Conservation (phyloP, 306 rosid species). For the Biancaea sappan region DNA sequence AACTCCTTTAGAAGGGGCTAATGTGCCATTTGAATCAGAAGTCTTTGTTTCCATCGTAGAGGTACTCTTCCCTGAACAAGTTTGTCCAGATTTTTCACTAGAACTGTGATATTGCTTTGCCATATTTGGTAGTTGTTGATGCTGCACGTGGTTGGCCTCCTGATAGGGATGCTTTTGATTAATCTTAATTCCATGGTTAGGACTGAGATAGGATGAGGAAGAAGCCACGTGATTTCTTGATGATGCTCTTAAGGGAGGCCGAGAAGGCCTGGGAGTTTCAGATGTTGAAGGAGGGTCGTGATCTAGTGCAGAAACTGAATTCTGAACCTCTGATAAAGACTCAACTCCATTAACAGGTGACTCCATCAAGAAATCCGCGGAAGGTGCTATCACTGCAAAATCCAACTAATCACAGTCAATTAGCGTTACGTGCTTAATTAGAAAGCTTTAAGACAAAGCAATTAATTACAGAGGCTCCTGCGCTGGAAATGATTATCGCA, state of each 20-base stretch:
- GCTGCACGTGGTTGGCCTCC: slow-evolving; percentile 31
- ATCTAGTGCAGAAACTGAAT: slow-evolving; percentile 49
- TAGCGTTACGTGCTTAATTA: slow-evolving; percentile 36
- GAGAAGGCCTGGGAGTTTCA: slow-evolving; percentile 53
- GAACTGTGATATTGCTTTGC: slow-evolving; percentile 33
- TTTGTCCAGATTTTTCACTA: slow-evolving; percentile 37
- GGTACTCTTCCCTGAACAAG: slow-evolving; percentile 32
- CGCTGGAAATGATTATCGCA: slow-evolving; percentile 11
- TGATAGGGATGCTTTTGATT: slow-evolving; percentile 49
- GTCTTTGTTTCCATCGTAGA: slow-evolving; percentile 30
- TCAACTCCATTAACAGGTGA: slow-evolving; percentile 52
- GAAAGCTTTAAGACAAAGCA: slow-evolving; percentile 31
- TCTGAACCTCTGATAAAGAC: slow-evolving; percentile 58
- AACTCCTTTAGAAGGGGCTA: slow-evolving; percentile 45
- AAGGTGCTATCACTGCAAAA: slow-evolving; percentile 36
- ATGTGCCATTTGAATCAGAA: slow-evolving; percentile 36
- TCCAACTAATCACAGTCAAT: slow-evolving; percentile 48
- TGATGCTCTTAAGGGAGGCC: slow-evolving; percentile 57
- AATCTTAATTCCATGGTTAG: slow-evolving; percentile 47
- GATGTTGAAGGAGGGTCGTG: slow-evolving; percentile 51
- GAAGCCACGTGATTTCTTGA: slow-evolving; percentile 56
- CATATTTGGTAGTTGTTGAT: slow-evolving; percentile 43
- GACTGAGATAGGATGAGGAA: slow-evolving; percentile 42
- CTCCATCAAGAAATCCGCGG: slow-evolving; percentile 54
- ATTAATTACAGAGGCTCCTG: slow-evolving; percentile 43